Evolutionary conservation across 139 green algal genomes (phyloP).

Genomic region (Auxenochlorella pyrenoidosa): DNA sequence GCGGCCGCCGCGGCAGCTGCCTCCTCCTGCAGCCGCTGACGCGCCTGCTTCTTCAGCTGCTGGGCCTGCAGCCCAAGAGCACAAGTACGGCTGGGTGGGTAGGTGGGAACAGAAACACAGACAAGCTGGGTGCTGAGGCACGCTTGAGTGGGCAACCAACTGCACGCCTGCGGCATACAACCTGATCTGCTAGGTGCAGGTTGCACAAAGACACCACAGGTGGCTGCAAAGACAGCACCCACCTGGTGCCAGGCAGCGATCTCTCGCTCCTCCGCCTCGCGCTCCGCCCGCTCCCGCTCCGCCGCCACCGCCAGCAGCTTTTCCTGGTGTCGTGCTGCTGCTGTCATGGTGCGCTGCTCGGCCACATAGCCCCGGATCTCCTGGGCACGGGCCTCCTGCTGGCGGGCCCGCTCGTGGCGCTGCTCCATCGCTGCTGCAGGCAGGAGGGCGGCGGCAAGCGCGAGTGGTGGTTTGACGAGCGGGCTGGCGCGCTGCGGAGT

Average conservation of each 20-base stretch:
- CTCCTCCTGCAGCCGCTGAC: conserved; percentile 28
- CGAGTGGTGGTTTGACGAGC: background rate
- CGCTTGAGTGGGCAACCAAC: background rate
- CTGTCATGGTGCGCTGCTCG: conserved; percentile 25
- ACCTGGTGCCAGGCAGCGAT: conserved; percentile 18
- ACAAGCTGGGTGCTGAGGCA: too few relatives aligned
- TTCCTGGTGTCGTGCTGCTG: conserved; percentile 3
- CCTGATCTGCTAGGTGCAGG: too few relatives aligned
- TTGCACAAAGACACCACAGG: too few relatives aligned
- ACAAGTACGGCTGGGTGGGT: background rate
- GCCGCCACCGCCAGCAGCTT: background rate
- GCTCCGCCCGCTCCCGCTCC: background rate
- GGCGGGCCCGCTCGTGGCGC: conserved; percentile 7
- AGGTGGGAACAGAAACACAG: background rate
- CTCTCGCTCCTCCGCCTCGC: conserved; percentile 4
- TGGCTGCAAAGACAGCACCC: too few relatives aligned
- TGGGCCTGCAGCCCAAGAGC: background rate
- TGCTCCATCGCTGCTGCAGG: conserved; percentile 14
- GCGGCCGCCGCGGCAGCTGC: background rate
- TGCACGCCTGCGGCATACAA: too few relatives aligned
- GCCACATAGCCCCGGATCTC: conserved; percentile 5
- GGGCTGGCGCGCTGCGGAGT: too few relatives aligned
- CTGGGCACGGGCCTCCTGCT: conserved; percentile 8
- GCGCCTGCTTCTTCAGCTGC: background rate
- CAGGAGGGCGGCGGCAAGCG: background rate